These are phyloP conservation scores for Exophiala viscosa DNA, from an alignment of 2,329 filamentous ascomycete species.

Conservation along the genomic window DNA sequence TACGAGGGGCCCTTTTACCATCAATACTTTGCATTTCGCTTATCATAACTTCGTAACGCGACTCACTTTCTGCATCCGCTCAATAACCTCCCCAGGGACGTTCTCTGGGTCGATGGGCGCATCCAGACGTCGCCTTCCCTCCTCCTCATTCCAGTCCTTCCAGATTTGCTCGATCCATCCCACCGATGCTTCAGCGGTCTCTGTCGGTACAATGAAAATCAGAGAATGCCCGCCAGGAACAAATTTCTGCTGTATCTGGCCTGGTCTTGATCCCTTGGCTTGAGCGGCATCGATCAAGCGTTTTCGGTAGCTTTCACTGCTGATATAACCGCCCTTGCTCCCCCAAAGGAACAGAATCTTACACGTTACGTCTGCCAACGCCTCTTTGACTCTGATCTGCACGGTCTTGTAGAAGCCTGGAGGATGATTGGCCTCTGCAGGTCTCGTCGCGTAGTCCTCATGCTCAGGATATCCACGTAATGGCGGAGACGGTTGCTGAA, in stretches of 20 bases:
- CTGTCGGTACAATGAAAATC: background rate
- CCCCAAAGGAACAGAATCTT: conserved; percentile 5
- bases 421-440: background rate
- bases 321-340: background rate
- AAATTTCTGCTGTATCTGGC: conserved; percentile 2
- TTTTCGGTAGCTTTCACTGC: background rate
- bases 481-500: background rate
- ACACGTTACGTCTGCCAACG: conserved; percentile 1
- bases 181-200: background rate
- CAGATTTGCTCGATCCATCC: background rate
- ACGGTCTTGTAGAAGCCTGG: conserved; percentile 4
- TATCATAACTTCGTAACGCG: background rate
- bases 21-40: background rate
- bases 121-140: background rate
- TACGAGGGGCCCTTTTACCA: too few species aligned
- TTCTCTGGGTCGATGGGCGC: background rate
- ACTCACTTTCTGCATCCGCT: background rate
- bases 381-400: background rate
- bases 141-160: background rate
- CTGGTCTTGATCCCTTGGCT: background rate
- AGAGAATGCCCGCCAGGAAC: conserved; percentile 5
- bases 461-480: conserved; percentile 1
- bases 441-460: conserved; percentile 4
- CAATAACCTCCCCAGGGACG: background rate
- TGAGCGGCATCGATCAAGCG: background rate